These are phyloP conservation scores for Wallacemonas sp. DNA, from an alignment of 208 protist species.

Conservation along the genomic window DNA sequence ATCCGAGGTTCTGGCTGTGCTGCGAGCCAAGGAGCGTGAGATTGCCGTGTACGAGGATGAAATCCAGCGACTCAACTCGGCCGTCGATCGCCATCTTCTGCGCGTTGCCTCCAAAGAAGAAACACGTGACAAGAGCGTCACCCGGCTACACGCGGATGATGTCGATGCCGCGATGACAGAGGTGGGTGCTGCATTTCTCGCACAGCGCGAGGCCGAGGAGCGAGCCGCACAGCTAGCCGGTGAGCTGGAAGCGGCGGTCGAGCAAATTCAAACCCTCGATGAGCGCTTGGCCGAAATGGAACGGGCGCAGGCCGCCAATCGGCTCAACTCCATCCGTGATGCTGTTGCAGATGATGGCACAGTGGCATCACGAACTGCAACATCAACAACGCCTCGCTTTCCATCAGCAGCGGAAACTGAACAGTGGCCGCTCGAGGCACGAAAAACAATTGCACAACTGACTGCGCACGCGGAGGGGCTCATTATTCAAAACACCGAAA, in stretches of 20 bases:
- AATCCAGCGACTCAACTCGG: slow-evolving; percentile 56
- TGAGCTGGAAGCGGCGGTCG: slow-evolving; percentile 69
- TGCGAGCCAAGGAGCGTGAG: slow-evolving; percentile 78
- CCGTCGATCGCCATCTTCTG: slow-evolving; percentile 55
- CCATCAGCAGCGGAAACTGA: slow-evolving; percentile 17
- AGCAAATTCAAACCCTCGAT: slow-evolving; percentile 78
- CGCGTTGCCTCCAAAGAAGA: slow-evolving; percentile 25
- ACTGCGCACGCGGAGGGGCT: slow-evolving; percentile 50
- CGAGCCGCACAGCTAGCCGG: slow-evolving; percentile 46
- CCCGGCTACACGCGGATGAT: slow-evolving; percentile 17
- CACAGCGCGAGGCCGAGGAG: slow-evolving; percentile 69
- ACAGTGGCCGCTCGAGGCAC: slow-evolving; percentile 52
- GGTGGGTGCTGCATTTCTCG: slow-evolving; percentile 53
- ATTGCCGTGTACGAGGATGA: slow-evolving; percentile 79
- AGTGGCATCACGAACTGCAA: not conserved
- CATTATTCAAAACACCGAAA: slow-evolving; percentile 52
- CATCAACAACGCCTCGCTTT: not conserved
- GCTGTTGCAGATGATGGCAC: not conserved
- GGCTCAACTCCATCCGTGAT: slow-evolving; percentile 19
- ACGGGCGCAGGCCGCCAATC: slow-evolving; percentile 35
- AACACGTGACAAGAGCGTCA: no score
- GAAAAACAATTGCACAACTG: slow-evolving; percentile 43
- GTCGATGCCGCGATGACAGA: slow-evolving; percentile 61
- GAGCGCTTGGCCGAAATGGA: slow-evolving; percentile 74
- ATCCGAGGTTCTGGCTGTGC: slow-evolving; percentile 37